Conservation (phyloP, 2,329 filamentous ascomycete species). For the Cercospora nicotianae region DNA sequence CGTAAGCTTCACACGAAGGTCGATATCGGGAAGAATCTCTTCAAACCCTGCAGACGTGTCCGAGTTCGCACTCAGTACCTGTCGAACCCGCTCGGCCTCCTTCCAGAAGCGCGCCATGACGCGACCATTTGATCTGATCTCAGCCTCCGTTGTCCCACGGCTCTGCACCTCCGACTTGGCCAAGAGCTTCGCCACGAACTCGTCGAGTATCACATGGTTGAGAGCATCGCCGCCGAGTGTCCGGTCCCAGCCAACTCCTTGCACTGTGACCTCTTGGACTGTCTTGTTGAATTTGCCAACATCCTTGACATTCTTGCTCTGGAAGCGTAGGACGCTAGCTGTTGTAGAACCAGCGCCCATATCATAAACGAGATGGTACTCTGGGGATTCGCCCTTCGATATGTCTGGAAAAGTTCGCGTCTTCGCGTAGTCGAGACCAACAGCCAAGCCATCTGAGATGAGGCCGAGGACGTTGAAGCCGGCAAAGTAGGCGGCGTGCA, state of each 20-base stretch:
- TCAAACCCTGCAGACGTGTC: constrained; percentile 81
- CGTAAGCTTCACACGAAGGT: constrained; percentile 87
- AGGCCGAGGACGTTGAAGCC: constrained; percentile 82
- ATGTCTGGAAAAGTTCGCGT: constrained; percentile 83
- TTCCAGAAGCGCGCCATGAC: constrained; percentile 89
- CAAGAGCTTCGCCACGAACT: constrained; percentile 81
- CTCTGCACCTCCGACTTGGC: constrained; percentile 65
- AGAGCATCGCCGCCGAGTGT: constrained; percentile 86
- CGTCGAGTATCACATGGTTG: constrained; percentile 82
- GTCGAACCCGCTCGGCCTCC: constrained; percentile 81
- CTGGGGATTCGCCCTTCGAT: constrained; percentile 78
- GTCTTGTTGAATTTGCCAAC: constrained; percentile 94
- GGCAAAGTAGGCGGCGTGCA: constrained; percentile 81
- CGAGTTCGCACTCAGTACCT: constrained; percentile 89
- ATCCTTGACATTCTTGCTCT: constrained; percentile 86
- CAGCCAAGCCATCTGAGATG: constrained; percentile 85
- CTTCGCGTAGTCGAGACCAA: constrained; percentile 93
- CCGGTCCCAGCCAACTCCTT: constrained; percentile 85
- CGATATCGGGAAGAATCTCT: constrained; percentile 84
- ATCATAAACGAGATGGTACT: constrained; percentile 91
- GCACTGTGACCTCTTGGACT: constrained; percentile 86
- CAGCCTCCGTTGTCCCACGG: constrained; percentile 60
- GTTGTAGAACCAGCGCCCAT: constrained; percentile 97
- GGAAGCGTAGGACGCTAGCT: constrained; percentile 85
- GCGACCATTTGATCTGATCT: constrained; percentile 73